Evolutionary conservation across 169 alveolate genomes (phyloP), one percentile per base, ranked within the genome.

Genomic region (Plasmodium reichenowi): DNA sequence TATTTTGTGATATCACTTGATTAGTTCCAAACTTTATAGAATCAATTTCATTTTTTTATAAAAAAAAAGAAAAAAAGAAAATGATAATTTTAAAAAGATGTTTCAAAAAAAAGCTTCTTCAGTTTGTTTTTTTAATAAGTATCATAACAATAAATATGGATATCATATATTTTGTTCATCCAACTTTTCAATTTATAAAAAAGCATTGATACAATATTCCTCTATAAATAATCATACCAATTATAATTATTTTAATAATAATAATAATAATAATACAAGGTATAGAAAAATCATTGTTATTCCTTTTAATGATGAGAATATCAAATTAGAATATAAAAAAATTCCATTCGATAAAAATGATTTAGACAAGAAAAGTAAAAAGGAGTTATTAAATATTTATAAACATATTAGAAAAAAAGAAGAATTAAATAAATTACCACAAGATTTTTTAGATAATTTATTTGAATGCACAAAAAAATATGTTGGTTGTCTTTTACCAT

Each of bases 371-470:
- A 83, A 83, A 24, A 83, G 60, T 56, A 83, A 83, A 47, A 83
- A 68, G 6, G 91, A 83, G 2, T 38, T 83, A 58, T 17, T 83
- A 6, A 45, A 83, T 7, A 83, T 83, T 17, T 68, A 83, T 60
- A 83, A 83, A 56, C 45, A 47, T 45, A 32, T 83, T n/a, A 29
- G 91, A 83, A 59, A 38, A 5, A 32, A 54, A 83, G n/a, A 68
- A 0, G 91, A 83, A 60, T 43, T 68, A 32, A 67, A 70, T 60
- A 83, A 67, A 68, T 26, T 83, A 12, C 91, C 91, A 20, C 26
- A 52, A 0, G 91, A 83, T 83, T 83, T 83, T 68, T 0, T 83
- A 20, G 91, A 83, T 7, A 83, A 83, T 24, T 83, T 83, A 83
- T 83, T 83, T 70, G 32, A 20, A 8, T 83, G 91, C 43, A 83